Base-by-base conservation (phyloP, 768 basidiomycete genomes). In the Suillus occidentalis region DNA sequence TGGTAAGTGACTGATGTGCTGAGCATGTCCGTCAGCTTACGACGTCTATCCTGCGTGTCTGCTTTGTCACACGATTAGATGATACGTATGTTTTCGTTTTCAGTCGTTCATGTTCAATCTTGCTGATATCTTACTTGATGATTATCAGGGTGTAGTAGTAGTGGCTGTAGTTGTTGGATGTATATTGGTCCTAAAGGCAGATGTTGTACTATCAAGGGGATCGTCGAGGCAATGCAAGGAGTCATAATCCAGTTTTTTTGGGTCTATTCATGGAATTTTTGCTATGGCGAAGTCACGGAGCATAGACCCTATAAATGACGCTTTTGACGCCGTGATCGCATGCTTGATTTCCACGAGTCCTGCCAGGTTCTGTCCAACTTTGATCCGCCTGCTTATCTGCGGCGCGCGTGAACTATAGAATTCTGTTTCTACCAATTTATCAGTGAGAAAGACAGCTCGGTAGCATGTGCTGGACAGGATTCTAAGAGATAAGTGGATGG, bases 21-120 rank as follows among this genome's bases (percentile, higher is more conserved):
- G 55, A 42, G 63, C 60, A 14, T 60, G 18, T 22, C 36, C 62
- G 18, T 61, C 62, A 57, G 58, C 68, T 74, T 61, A 77, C 62
- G 50, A 43, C 20, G n/a, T 62, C 63, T 40, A 14, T 65, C 66
- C 28, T 64, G 45, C 55, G 16, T 61, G 36, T 57, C 37, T 43
- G 12, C 56, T 34, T 22, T 58, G 52, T 40, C 49, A 42, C 60
- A 50, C 25, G 8, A 59, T 43, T 18, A 89, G 87, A 89, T 76
- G 87, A 88, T 73, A 84, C 84, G 87, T 88, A 77, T 75, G 86
- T 83, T 68, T 45, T 53, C 50, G 34, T 56, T 65, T 31, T 56
- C 37, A 25, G 28, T 20, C 42, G 25, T 20, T 36, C 39, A 60
- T 43, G 37, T 39, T 10, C 37, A 16, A 62, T 56, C 18, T 60